Conservation (phyloP, 129 eudicot species). For the Arctium minus region DNA sequence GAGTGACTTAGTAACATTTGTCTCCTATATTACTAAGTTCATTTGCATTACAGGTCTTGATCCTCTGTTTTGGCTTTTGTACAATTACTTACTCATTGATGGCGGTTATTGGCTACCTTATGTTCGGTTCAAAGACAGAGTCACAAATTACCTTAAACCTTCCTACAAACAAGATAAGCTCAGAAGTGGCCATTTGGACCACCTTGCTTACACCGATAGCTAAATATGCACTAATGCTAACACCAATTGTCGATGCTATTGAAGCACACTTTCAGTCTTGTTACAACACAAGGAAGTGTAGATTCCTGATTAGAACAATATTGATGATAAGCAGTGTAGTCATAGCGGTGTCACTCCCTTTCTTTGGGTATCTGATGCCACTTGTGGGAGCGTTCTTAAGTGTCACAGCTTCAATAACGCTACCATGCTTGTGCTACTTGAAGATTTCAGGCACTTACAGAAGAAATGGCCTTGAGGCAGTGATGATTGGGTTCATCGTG, state of each 20-base stretch:
- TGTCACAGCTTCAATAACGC: slow-evolving; percentile 50
- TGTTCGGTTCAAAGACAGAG: slow-evolving; percentile 59
- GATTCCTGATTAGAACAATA: slow-evolving; percentile 41
- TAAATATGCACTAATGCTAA: slow-evolving; percentile 75
- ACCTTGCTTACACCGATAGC: slow-evolving; percentile 74
- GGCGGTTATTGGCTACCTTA: slow-evolving; percentile 74
- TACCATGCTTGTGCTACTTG: slow-evolving; percentile 79
- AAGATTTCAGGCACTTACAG: slow-evolving; percentile 51
- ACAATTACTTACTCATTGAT: slow-evolving; percentile 58
- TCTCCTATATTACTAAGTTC: too few relatives aligned
- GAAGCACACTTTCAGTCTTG: slow-evolving; percentile 42
- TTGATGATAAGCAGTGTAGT: slow-evolving; percentile 58
- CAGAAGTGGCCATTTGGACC: slow-evolving; percentile 68
- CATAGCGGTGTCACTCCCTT: slow-evolving; percentile 59
- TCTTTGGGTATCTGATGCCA: slow-evolving; percentile 63
- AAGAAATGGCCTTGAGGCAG: slow-evolving; percentile 39
- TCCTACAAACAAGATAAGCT: slow-evolving; percentile 51
- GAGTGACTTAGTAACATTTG: too few relatives aligned
- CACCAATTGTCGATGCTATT: slow-evolving; percentile 53
- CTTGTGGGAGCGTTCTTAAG: slow-evolving; percentile 86
- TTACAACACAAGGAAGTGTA: slow-evolving; percentile 25
- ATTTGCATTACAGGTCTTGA: slow-evolving; percentile 50
- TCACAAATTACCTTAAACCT: slow-evolving; percentile 77
- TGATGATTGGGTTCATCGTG: slow-evolving; percentile 27
- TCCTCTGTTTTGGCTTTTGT: slow-evolving; percentile 55